A percentile compares a stretch with the other conserved stretches of the same genome.
These are phyloP conservation scores for Zangia roseola DNA, from an alignment of 768 basidiomycete genomes.

Conservation along the genomic window DNA sequence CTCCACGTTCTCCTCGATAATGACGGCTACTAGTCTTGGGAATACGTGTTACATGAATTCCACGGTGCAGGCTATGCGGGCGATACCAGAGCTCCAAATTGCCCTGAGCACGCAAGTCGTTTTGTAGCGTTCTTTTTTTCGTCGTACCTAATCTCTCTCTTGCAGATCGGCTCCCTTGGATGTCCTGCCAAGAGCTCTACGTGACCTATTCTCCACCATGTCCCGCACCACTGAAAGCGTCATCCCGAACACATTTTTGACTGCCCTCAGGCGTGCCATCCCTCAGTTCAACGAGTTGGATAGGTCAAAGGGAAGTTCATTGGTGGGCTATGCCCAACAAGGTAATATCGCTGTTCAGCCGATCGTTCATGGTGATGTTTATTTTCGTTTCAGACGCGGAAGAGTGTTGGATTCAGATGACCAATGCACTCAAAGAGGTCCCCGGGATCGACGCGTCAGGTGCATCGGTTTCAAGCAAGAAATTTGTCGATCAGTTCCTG, in stretches of 20 bases:
- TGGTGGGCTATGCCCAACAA: slow-evolving; percentile 78
- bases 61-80: slow-evolving; percentile 88
- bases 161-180: slow-evolving; percentile 37
- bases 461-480: slow-evolving; percentile 38
- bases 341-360: slow-evolving; percentile 25
- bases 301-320: slow-evolving; percentile 40
- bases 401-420: slow-evolving; percentile 80
- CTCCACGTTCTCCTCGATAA: neutral
- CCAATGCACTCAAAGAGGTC: slow-evolving; percentile 70
- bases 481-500: slow-evolving; percentile 80
- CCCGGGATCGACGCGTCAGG: slow-evolving; percentile 42
- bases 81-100: slow-evolving; percentile 83
- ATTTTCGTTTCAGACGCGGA: slow-evolving; percentile 69
- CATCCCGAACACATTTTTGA: slow-evolving; percentile 67
- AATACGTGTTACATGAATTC: slow-evolving; percentile 99
- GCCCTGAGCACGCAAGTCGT: slow-evolving; percentile 60
- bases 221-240: slow-evolving; percentile 70
- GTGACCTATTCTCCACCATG: slow-evolving; percentile 75
- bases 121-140: neutral
- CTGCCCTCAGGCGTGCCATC: slow-evolving; percentile 67
- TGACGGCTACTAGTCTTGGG: slow-evolving; percentile 51
- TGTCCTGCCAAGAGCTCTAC: slow-evolving; percentile 51
- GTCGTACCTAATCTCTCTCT: neutral
- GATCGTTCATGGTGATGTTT: neutral
- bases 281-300: slow-evolving; percentile 89